Evolutionary conservation across 148 eudicot genomes (phyloP).

Genomic region (Pouteria glomerata): DNA sequence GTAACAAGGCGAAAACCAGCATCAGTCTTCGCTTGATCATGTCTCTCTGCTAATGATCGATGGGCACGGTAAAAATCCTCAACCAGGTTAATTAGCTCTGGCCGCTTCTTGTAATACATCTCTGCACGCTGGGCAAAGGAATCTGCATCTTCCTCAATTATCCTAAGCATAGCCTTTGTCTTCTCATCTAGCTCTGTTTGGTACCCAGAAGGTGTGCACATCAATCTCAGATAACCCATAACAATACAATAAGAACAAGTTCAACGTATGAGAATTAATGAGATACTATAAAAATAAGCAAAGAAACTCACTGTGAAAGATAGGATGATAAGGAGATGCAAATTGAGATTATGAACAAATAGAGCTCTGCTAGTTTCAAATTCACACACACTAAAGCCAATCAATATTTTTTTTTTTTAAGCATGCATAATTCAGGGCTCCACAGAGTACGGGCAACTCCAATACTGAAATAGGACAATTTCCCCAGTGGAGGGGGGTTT

Average conservation of each 20-base stretch:
- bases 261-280: too few species aligned
- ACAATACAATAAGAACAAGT: neutral
- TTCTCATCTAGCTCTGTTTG: constrained; percentile 69
- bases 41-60: constrained; percentile 73
- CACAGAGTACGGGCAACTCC: too few species aligned
- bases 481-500: too few species aligned
- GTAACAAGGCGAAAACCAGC: constrained; percentile 34
- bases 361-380: too few species aligned
- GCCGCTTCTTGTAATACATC: constrained; percentile 92
- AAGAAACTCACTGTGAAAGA: too few species aligned
- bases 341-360: too few species aligned
- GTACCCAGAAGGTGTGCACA: neutral
- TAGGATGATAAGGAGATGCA: too few species aligned
- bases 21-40: constrained; percentile 61
- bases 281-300: too few species aligned
- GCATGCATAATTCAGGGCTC: too few species aligned
- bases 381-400: too few species aligned
- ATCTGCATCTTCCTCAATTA: constrained; percentile 88
- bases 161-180: constrained; percentile 57
- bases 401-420: too few species aligned
- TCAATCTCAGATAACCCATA: neutral
- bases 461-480: too few species aligned
- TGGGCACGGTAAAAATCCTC: constrained; percentile 76
- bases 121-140: constrained; percentile 88
- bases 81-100: constrained; percentile 66